Evolutionary conservation across 768 basidiomycete species (phyloP).

Genomic region (Sporobolomyces roseus): DNA sequence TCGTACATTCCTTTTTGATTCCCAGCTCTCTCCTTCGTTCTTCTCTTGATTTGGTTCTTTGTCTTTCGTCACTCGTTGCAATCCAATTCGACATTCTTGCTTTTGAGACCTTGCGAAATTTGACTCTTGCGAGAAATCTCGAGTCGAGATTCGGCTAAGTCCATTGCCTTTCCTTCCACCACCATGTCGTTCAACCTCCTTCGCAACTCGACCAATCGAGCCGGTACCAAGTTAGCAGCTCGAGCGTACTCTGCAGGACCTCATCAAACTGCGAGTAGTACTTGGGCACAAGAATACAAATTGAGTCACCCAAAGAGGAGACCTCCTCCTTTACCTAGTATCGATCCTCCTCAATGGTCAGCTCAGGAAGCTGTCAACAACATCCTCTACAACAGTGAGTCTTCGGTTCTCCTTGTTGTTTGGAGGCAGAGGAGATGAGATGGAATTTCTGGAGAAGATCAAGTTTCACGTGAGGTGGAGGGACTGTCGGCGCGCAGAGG

Average conservation of each 20-base stretch:
- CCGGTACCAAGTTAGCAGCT: no score
- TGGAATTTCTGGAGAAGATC: no score
- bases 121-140: neutral
- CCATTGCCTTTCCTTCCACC: neutral
- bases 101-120: no score
- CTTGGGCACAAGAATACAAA: constrained; percentile 92
- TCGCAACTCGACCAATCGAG: neutral
- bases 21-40: neutral
- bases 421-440: neutral
- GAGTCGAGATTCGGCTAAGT: neutral
- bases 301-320: constrained; percentile 59
- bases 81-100: no score
- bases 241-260: constrained; percentile 7
- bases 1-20: neutral
- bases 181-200: constrained; percentile 9
- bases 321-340: constrained; percentile 79
- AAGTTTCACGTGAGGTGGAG: no score
- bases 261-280: constrained; percentile 47
- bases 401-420: neutral
- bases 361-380: constrained; percentile 97
- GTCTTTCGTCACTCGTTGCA: no score
- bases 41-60: neutral
- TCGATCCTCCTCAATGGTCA: constrained; percentile 74
- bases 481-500: no score
- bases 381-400: constrained; percentile 73